Evolutionary conservation across 2,329 filamentous ascomycete species (phyloP), one percentile per base, ranked within the genome.

Genomic region (Elsinoe perseae): DNA sequence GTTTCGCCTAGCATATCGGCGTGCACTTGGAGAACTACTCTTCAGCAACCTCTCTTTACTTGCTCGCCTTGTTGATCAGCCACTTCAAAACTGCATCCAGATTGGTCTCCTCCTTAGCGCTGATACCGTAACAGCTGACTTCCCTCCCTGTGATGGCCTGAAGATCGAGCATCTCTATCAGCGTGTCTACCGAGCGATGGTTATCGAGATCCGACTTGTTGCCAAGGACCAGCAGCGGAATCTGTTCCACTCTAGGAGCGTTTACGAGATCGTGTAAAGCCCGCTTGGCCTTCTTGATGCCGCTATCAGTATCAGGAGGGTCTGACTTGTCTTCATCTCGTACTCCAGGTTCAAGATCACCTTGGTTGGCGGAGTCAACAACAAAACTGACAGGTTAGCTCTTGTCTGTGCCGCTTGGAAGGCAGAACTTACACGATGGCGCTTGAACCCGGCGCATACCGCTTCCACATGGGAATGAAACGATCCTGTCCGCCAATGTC

Each of bases 381-480:
- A 98, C 95, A 74, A 96, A 98, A 63, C 82, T 85, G 64, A 32
- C 38, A 21, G 57, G 56, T 58, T 57, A 57, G 42, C 21, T 50
- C 14, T 30, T 28, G 44, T 54, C 12, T 53, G 21, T n/a, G 38
- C 9, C n/a, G 23, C 8, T 14, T 27, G 1, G 7, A 12, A 10
- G 28, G 28, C 25, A 30, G 4, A 50, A 64, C 79, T 71, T 78
- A 85, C 81, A 98, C 88, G 64, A 98, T 96, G 64, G 92, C 92
- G 74, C 95, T 95, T 64, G 97, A 93, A 54, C 90, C 93, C 61
- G 91, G 89, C 74, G 93, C 97, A 73, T 98, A 98, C 68, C 93
- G 81, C 78, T 98, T 93, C 93, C 93, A 98, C 93, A 98, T 98
- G 64, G 89, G 88, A 68, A 93, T 87, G 76, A 97, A 98, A 63